Conservation (phyloP, 805 yeast species). For the Suhomyces prunicola region DNA sequence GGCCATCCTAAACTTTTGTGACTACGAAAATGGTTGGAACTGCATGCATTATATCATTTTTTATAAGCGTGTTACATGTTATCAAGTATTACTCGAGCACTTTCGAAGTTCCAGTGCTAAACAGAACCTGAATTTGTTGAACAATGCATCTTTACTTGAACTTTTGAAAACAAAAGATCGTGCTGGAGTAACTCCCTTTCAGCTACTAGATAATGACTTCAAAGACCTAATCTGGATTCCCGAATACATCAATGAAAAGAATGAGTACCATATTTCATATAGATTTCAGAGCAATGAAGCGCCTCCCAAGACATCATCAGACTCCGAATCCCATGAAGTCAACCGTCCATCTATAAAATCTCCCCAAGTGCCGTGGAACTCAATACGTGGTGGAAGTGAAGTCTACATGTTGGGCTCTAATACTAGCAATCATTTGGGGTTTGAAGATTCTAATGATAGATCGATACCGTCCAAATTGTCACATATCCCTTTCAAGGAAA, state of each 20-base stretch:
- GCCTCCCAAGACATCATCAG: neutral
- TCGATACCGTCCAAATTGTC: constrained; percentile 39
- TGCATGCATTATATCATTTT: constrained; percentile 69
- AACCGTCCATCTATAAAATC: constrained; percentile 7
- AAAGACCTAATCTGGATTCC: constrained; percentile 45
- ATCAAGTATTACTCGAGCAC: constrained; percentile 36
- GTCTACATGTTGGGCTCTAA: constrained; percentile 63
- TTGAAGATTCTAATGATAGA: constrained; percentile 56
- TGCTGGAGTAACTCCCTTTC: constrained; percentile 69
- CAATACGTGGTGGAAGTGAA: constrained; percentile 53
- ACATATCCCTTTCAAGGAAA: constrained; percentile 22
- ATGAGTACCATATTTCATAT: constrained; percentile 25
- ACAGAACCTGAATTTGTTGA: constrained; percentile 10
- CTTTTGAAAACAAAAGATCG: constrained; percentile 62
- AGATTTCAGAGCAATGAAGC: constrained; percentile 14
- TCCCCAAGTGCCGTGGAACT: constrained; percentile 32
- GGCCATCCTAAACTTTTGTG: constrained; percentile 39
- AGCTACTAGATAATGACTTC: constrained; percentile 50
- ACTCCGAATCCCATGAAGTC: neutral
- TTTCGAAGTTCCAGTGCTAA: constrained; percentile 15
- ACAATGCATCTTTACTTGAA: constrained; percentile 25
- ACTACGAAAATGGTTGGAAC: constrained; percentile 80
- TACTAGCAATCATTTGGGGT: constrained; percentile 59
- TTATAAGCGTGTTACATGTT: constrained; percentile 54
- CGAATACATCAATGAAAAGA: constrained; percentile 34